A percentile compares a stretch with the other conserved stretches of the same genome.
phyloP scores from a whole-genome alignment of 495 filamentous ascomycete species.

The Neurospora tetraspora region DNA sequence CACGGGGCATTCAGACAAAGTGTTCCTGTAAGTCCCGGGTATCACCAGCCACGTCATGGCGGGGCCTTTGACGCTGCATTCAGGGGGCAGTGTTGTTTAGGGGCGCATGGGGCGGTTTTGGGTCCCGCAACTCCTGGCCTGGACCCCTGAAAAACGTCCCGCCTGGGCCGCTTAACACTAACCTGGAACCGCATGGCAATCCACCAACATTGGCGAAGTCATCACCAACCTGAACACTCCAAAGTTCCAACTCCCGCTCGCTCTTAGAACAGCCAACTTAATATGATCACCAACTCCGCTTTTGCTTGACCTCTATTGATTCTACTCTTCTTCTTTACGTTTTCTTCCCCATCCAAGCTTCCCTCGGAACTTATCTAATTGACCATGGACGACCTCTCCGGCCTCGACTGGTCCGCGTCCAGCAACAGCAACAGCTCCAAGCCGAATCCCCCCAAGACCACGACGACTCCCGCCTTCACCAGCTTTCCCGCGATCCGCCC shows the following conservation, averaged over 20 bases:
- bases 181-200: not conserved
- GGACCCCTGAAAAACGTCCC: not conserved
- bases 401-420: slow-evolving; percentile 42
- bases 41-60: not conserved
- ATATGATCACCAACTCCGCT: not conserved
- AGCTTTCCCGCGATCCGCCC: slow-evolving; percentile 53
- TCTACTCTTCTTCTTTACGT: not conserved
- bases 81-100: not conserved
- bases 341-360: not conserved
- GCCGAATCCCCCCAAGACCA: slow-evolving; percentile 29
- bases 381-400: slow-evolving; percentile 46
- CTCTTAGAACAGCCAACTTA: not conserved
- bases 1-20: not conserved
- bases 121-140: not conserved
- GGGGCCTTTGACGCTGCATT: not conserved
- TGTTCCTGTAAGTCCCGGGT: not conserved
- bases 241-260: not conserved
- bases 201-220: not conserved
- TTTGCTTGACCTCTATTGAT: not conserved
- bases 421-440: slow-evolving; percentile 18
- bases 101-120: not conserved
- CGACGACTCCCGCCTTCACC: slow-evolving; percentile 36
- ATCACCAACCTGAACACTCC: not conserved
- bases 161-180: not conserved
- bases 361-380: not conserved